These are phyloP conservation scores for Hygrophila difformis DNA, from an alignment of 257 asterid genomes.

Conservation along the genomic window DNA sequence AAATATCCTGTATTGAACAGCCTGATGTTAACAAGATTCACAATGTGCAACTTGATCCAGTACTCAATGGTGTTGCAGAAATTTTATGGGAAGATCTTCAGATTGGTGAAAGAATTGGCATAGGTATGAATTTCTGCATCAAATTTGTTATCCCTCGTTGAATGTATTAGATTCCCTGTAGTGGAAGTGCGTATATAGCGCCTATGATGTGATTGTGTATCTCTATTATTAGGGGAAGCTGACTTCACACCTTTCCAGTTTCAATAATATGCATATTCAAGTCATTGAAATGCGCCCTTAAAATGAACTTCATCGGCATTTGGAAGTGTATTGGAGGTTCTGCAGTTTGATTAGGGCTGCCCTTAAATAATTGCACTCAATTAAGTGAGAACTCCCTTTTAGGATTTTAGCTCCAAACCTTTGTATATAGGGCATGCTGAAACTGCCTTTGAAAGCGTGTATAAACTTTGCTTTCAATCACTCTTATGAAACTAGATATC, in stretches of 20 bases:
- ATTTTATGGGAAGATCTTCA: slow-evolving; percentile 97
- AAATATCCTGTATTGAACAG: slow-evolving; percentile 24
- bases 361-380: neutral
- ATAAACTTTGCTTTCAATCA: slow-evolving; percentile 15
- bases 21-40: slow-evolving; percentile 27
- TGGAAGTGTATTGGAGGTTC: neutral
- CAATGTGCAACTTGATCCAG: slow-evolving; percentile 45
- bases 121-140: slow-evolving; percentile 49
- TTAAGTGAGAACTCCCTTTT: neutral
- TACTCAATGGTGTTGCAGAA: slow-evolving; percentile 76
- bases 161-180: neutral
- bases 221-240: slow-evolving; percentile 4
- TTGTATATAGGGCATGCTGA: slow-evolving; percentile 7
- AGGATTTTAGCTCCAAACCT: slow-evolving; percentile 1
- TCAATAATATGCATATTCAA: neutral
- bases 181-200: slow-evolving; percentile 1
- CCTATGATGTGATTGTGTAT: neutral
- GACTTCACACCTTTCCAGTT: neutral
- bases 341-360: slow-evolving; percentile 1
- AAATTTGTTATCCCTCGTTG: slow-evolving; percentile 8
- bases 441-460: neutral
- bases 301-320: neutral
- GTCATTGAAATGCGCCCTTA: neutral
- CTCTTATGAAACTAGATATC: slow-evolving; percentile 10
- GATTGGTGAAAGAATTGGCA: slow-evolving; percentile 95